These are phyloP conservation scores for Fusarium aywerte DNA, from an alignment of 2,329 filamentous ascomycete genomes.

Conservation along the genomic window DNA sequence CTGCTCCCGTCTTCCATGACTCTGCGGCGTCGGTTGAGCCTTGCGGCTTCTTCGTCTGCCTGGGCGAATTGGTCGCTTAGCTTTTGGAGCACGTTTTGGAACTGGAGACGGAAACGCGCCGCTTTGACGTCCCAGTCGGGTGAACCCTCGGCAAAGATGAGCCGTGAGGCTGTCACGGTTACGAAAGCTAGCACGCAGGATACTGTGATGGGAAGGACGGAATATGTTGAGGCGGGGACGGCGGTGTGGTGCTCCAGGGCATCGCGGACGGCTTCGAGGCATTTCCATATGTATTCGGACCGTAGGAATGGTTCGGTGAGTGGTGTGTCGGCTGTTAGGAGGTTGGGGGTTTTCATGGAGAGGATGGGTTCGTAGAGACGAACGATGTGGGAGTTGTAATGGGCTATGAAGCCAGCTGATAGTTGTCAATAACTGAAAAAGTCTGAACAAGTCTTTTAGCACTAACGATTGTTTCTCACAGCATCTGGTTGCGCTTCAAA, in stretches of 20 bases:
- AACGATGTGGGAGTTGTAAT: conserved; percentile 49
- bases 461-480: conserved; percentile 39
- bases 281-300: conserved; percentile 53
- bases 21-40: conserved; percentile 40
- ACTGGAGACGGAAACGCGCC: conserved; percentile 51
- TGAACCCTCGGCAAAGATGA: conserved; percentile 50
- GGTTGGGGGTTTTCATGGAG: conserved; percentile 39
- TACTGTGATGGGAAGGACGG: conserved; percentile 48
- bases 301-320: conserved; percentile 43
- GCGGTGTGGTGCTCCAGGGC: conserved; percentile 45
- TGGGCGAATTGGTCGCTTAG: conserved; percentile 49
- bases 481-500: conserved; percentile 35
- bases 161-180: conserved; percentile 50
- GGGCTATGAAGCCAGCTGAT: conserved; percentile 50
- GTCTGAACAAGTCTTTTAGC: fast-evolving
- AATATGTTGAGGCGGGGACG: conserved; percentile 43
- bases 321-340: conserved; percentile 26
- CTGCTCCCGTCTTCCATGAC: conserved; percentile 48
- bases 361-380: conserved; percentile 55
- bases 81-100: conserved; percentile 43
- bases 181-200: conserved; percentile 50
- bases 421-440: fast-evolving
- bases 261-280: conserved; percentile 46
- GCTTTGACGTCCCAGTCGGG: conserved; percentile 52
- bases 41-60: conserved; percentile 44